phyloP scores from a whole-genome alignment of 352 stramenopile genomes.

The Phytopythium oedochilum region DNA sequence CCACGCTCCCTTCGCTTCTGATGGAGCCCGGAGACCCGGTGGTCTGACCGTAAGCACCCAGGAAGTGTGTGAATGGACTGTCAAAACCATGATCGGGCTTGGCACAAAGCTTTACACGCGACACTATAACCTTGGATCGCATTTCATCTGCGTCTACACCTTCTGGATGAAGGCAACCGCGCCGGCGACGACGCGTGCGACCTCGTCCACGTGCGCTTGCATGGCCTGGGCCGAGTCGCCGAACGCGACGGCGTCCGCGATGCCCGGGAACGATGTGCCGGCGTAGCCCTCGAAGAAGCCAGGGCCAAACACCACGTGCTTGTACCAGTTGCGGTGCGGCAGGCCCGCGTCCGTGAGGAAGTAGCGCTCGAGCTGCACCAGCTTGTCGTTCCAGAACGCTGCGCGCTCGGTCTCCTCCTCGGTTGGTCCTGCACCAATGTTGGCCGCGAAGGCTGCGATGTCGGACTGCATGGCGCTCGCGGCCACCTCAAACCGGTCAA shows the following conservation, averaged over 20 bases:
- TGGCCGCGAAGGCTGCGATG: conserved; percentile 3
- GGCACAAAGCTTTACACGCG: too few relatives aligned
- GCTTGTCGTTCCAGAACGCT: conserved; percentile 27
- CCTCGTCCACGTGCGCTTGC: conserved; percentile 40
- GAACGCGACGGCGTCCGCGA: conserved; percentile 37
- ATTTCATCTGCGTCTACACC: too few relatives aligned
- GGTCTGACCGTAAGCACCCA: too few relatives aligned
- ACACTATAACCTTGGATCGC: too few relatives aligned
- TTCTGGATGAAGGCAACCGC: conserved; percentile 28
- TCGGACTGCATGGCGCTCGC: conserved; percentile 22
- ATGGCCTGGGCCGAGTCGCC: conserved; percentile 23
- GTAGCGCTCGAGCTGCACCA: conserved; percentile 26
- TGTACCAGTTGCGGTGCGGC: conserved; percentile 35
- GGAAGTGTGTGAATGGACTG: too few relatives aligned
- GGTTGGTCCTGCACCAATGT: not conserved
- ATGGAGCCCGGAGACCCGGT: too few relatives aligned
- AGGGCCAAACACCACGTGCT: conserved; percentile 40
- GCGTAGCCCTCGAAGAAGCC: conserved; percentile 39
- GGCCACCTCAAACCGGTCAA: conserved; percentile 30
- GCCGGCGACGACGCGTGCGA: conserved; percentile 25
- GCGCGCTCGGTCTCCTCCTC: not conserved
- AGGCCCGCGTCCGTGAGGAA: conserved; percentile 23
- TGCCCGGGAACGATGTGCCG: conserved; percentile 34
- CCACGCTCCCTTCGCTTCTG: too few relatives aligned
- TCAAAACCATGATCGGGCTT: too few relatives aligned